Evolutionary conservation across 495 filamentous ascomycete species (phyloP).

Genomic region (Hyaloscypha hepaticicola): DNA sequence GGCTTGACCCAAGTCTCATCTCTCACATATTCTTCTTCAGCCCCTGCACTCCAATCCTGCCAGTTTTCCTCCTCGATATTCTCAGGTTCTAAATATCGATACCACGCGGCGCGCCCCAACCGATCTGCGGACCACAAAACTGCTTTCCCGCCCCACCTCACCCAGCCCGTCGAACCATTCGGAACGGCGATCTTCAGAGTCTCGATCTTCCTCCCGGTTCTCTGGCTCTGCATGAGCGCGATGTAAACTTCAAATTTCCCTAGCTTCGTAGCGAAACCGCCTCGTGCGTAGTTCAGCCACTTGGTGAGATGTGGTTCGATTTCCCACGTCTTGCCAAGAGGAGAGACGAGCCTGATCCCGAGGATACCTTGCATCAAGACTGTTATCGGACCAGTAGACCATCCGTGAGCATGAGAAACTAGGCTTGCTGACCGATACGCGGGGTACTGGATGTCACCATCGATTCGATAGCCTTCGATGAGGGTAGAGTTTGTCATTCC

Average conservation of each 20-base stretch:
- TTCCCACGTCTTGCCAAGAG: conserved; percentile 49
- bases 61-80: not conserved
- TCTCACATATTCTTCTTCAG: conserved; percentile 26
- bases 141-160: conserved; percentile 36
- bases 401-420: conserved; percentile 60
- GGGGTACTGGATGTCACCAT: conserved; percentile 58
- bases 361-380: conserved; percentile 53
- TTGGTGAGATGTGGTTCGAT: conserved; percentile 52
- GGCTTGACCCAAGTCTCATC: conserved; percentile 35
- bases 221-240: conserved; percentile 27
- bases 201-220: conserved; percentile 31
- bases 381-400: conserved; percentile 58
- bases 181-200: conserved; percentile 45
- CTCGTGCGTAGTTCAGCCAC: conserved; percentile 48
- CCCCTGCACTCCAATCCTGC: conserved; percentile 37
- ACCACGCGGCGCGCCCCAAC: conserved; percentile 5
- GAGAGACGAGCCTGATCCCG: conserved; percentile 51
- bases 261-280: conserved; percentile 54
- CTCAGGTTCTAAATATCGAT: conserved; percentile 14
- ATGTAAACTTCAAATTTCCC: conserved; percentile 49
- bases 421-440: conserved; percentile 52
- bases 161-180: conserved; percentile 43
- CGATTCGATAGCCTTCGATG: conserved; percentile 56
- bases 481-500: conserved; percentile 62
- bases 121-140: conserved; percentile 1